Base-by-base conservation (phyloP, 495 filamentous ascomycete genomes). In the Penicillium cosmopolitanum region DNA sequence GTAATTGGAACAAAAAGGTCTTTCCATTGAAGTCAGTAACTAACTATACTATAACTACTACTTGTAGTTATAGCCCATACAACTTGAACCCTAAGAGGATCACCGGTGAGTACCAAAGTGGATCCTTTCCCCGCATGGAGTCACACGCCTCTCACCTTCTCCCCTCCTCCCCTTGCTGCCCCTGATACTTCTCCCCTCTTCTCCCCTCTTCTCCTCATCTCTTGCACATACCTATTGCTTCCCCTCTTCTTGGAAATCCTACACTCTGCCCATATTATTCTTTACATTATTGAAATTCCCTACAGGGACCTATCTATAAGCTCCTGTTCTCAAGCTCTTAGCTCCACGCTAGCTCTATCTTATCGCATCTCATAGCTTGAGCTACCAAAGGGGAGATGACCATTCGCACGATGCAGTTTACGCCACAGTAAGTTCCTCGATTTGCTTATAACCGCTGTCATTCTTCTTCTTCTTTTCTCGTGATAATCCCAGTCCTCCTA, bases 401-500 rank as follows among this genome's bases (percentile, higher is more conserved):
- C 51, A 78, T 89, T 63, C 80, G 81, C 63, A 83, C 86, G 6
- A 84, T 83, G 67, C 88, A 87, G 64, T 91, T 92, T 73, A 90
- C 86, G 1, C 89, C 89, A 6, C 85, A 91, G 85, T 82, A 72
- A 64, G 73, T 70, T 1, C 7, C 44, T 11, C 56, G 7, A 31
- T 31, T 31, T 31, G 28, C 0, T 31, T 23, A 23, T 3, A 23
- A 21, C 25, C 28, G 28, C 28, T 8, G 28, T 31, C 28, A 7
- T 31, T 28, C 5, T 31, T 31, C 0, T 31, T 31, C 19, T 31
- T 7, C 28, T 31, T 31, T 8, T 9, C 28, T 9, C 28, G 8
- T 31, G 5, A 31, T 9, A 31, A 31, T 31, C 8, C 28, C 4
- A 31, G 28, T 31, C 28, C 28, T 31, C 28, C 28, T 31, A 31